A percentile compares a stretch with the other conserved stretches of the same genome.
Conservation (phyloP, 2,329 filamentous ascomycete genomes). For the Stylonectria norvegica region DNA sequence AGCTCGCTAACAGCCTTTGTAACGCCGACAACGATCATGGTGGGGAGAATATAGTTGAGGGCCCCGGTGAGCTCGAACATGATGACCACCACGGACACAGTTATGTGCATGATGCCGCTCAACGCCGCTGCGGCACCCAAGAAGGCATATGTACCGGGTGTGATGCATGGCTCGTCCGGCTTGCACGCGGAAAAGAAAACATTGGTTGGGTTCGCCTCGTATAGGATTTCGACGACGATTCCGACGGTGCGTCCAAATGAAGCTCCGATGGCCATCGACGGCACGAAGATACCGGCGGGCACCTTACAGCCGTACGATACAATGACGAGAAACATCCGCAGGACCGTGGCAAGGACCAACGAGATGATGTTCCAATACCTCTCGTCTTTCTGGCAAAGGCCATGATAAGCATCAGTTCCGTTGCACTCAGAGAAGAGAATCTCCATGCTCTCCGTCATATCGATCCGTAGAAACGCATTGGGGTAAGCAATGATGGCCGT, state of each 20-base stretch:
- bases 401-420: constrained; percentile 81
- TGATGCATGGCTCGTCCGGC: constrained; percentile 92
- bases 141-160: constrained; percentile 94
- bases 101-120: constrained; percentile 97
- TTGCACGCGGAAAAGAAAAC: constrained; percentile 85
- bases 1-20: constrained; percentile 90
- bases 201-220: constrained; percentile 78
- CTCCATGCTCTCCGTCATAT: constrained; percentile 99
- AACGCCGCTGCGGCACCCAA: constrained; percentile 87
- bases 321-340: constrained; percentile 82
- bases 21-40: constrained; percentile 97
- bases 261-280: constrained; percentile 95
- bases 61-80: constrained; percentile 99
- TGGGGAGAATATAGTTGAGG: constrained; percentile 92
- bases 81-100: constrained; percentile 93
- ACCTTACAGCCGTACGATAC: constrained; percentile 98
- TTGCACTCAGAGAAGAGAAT: constrained; percentile 94
- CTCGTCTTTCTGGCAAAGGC: constrained; percentile 76
- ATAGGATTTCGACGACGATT: constrained; percentile 84
- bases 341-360: constrained; percentile 71
- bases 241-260: constrained; percentile 93
- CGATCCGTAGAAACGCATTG: constrained; percentile 90
- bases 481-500: constrained; percentile 96
- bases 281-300: constrained; percentile 95
- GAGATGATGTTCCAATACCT: constrained; percentile 77